Base-by-base conservation (phyloP, 495 filamentous ascomycete genomes). In the Neurospora discreta region DNA sequence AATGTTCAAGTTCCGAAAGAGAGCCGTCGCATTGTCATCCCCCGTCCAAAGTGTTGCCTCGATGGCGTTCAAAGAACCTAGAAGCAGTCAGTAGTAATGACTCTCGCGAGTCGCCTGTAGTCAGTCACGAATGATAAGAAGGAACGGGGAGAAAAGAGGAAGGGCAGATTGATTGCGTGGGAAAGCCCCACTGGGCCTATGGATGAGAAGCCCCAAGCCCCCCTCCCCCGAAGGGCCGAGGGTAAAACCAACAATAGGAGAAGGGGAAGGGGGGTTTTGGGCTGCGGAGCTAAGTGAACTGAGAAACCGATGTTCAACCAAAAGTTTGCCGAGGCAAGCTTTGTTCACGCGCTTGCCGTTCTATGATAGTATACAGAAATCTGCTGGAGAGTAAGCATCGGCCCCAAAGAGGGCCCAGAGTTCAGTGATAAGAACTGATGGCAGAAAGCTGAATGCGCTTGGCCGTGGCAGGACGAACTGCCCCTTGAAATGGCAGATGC, bases 171-270 rank as follows among this genome's bases (percentile, higher is more conserved):
- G 65, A 75, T 75, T 75, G 39, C 26, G 52, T 65, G 52, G 40
- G 46, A 23, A 68, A 52, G 43, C 68, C 68, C 74, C 44, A 73
- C 68, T 70, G 39, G 74, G 70, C 72, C 72, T 74, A 74, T 74
- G 72, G 11, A 73, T 68, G 26, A 11, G 3, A 23, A 60, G 60
- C 16, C 58, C 58, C 39, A 65, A 41, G 43, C 52, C 52, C 52
- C 52, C 52, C 15, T 65, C 4, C 52, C 52, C 52, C 52, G 15
- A 1, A 65, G 26, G 52, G 26, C 18, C 15, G 26, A 65, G 52
- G 26, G 23, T 65, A 26, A 65, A 65, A 65, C 15, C 26, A 33
- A 68, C 33, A 44, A 71, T 16, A 30, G 11, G 70, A 26, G 39
- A 68, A 68, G 52, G 20, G 58, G 58, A 38, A 20, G 67, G 68